Conservation (phyloP, 116 monocot species). For the Cymodocea nodosa region DNA sequence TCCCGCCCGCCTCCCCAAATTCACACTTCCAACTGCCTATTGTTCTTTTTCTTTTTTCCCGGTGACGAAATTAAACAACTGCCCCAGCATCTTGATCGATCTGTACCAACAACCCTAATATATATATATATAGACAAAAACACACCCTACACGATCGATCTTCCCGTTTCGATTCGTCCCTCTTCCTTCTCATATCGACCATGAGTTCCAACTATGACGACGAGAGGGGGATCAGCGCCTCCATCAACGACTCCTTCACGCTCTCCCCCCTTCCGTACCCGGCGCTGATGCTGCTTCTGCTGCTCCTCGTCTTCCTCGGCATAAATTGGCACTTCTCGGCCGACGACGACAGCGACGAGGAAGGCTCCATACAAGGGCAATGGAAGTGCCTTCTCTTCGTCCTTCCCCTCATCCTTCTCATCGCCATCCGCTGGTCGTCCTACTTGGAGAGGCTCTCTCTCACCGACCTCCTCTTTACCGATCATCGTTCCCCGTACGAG, state of each 20-base stretch:
- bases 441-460: not conserved
- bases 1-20: too few species aligned
- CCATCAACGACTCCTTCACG: not conserved
- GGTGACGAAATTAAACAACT: too few species aligned
- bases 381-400: not conserved
- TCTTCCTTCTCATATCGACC: not conserved
- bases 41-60: too few species aligned
- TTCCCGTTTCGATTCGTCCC: too few species aligned
- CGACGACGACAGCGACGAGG: not conserved
- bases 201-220: not conserved
- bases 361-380: not conserved
- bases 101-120: too few species aligned
- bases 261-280: not conserved
- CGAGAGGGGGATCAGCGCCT: not conserved
- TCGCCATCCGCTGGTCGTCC: not conserved
- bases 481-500: not conserved
- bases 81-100: too few species aligned
- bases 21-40: too few species aligned
- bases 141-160: too few species aligned
- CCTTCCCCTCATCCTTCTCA: not conserved
- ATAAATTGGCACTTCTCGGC: not conserved
- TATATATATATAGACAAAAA: too few species aligned
- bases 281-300: not conserved
- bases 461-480: not conserved
- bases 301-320: not conserved